Conservation (phyloP, 73 alveolate species). For the Symbiodinium pilosum region DNA sequence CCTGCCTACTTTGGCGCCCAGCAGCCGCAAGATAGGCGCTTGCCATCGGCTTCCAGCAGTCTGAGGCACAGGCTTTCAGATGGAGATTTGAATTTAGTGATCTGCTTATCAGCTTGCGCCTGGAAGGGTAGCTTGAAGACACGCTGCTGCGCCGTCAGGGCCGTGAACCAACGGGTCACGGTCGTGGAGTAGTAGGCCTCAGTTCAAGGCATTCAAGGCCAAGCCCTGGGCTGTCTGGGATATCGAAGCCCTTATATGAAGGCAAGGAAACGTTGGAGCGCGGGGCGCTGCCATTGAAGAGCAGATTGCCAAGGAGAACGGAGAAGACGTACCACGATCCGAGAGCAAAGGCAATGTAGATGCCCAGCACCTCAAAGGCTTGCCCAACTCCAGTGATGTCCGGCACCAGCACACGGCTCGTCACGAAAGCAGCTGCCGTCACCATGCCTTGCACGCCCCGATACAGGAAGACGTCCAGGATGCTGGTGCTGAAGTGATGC, state of each 20-base stretch:
- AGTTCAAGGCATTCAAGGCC: not conserved
- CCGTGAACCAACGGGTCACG: conserved; percentile 18
- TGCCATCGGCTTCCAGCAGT: conserved; percentile 89
- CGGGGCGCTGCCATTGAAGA: conserved; percentile 75
- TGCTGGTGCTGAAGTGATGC: conserved; percentile 84
- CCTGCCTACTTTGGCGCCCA: conserved; percentile 56
- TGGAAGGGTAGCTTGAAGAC: conserved; percentile 68
- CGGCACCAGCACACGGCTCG: conserved; percentile 44
- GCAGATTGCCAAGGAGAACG: conserved; percentile 27
- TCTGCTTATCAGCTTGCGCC: not conserved
- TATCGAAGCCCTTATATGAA: too few species aligned
- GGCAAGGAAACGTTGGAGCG: conserved; percentile 9
- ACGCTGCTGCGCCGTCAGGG: not conserved
- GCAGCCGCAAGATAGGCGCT: conserved; percentile 78
- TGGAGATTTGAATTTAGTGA: not conserved
- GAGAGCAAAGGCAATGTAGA: conserved; percentile 33
- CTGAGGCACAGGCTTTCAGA: not conserved
- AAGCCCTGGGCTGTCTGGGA: too few species aligned
- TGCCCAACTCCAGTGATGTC: not conserved
- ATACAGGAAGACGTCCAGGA: conserved; percentile 70
- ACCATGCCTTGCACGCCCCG: conserved; percentile 78
- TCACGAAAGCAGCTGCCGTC: conserved; percentile 31
- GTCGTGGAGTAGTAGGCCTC: conserved; percentile 48
- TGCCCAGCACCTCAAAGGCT: not conserved
- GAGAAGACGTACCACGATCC: conserved; percentile 78